Base-by-base conservation (phyloP, 2,329 filamentous ascomycete genomes). In the Botrytis fragariae region DNA sequence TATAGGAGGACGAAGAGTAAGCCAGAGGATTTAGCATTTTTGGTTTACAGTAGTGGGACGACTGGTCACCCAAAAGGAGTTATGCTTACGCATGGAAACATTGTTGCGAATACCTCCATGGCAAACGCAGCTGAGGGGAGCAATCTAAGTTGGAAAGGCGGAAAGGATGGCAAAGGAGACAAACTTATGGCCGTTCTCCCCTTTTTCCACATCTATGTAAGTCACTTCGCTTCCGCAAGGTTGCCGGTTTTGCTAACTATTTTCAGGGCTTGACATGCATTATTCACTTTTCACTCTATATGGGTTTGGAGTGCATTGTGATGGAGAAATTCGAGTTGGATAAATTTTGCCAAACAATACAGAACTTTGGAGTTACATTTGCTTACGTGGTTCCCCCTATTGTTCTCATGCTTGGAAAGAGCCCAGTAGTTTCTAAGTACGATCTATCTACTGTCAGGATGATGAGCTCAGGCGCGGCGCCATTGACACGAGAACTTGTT, bases 21-120 rank as follows among this genome's bases (percentile, higher is more conserved):
- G 67, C 89, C 93, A 0, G 90, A 89, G 73, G 94, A 97, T 80
- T 81, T 96, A 39, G 92, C 93, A 0, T 97, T 96, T 79, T 83
- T 98, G 73, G 93, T 97, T 0, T 98, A 97, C 62, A 94, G 91
- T 68, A 95, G 92, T 12, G 95, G 95, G 12, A 98, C 95, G 0
- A 98, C 95, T 0, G 95, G 95, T 2, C 84, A 94, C 69, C 95
- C 95, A 0, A 98, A 98, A 82, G 95, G 95, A 25, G 95, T 98
- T 22, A 92, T 93, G 88, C 85, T 98, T 45, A 92, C 90, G 12
- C 95, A 98, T 82, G 82, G 84, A 76, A 98, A 98, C 81, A 90
- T 97, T 74, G 88, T 97, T 18, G 84, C 93, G 74, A 97, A 97
- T 81, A 80, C 90, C 10, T 77, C 88, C 44, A 91, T 93, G 82